phyloP scores from a whole-genome alignment of 2,329 filamentous ascomycete genomes.

The Talaromyces sp. region DNA sequence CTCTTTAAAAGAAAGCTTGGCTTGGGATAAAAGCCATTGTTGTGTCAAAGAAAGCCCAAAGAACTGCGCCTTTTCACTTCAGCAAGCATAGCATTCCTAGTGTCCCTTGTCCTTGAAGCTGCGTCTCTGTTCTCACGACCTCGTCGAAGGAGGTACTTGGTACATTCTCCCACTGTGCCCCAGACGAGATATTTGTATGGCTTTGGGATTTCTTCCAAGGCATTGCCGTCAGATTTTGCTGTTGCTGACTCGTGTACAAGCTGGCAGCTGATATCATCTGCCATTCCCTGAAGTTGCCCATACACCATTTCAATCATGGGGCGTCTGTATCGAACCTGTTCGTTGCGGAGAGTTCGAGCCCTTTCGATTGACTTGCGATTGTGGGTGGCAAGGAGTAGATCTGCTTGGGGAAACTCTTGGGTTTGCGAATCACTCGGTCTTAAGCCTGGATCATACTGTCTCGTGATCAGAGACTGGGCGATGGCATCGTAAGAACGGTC shows the following conservation, averaged over 20 bases:
- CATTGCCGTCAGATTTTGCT: constrained; percentile 17
- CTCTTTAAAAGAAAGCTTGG: not conserved
- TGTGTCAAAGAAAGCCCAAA: not conserved
- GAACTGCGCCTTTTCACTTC: constrained; percentile 42
- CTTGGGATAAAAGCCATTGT: not conserved
- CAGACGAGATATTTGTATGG: constrained; percentile 54
- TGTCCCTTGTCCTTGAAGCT: constrained; percentile 48
- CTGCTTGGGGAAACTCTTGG: constrained; percentile 48
- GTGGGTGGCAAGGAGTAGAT: constrained; percentile 74
- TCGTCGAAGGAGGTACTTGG: constrained; percentile 63
- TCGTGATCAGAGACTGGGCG: constrained; percentile 60
- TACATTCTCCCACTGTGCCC: constrained; percentile 64
- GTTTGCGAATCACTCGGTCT: constrained; percentile 33
- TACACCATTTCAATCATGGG: constrained; percentile 47
- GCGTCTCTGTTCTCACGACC: constrained; percentile 57
- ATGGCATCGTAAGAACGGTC: constrained; percentile 69
- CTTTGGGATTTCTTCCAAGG: constrained; percentile 34
- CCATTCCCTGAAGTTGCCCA: constrained; percentile 57
- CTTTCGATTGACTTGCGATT: constrained; percentile 65
- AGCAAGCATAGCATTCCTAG: constrained; percentile 46
- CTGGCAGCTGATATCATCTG: constrained; percentile 53
- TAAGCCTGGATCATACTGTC: constrained; percentile 54
- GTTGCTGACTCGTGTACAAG: constrained; percentile 43
- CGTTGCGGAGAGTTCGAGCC: constrained; percentile 45
- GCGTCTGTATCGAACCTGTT: constrained; percentile 36